Base-by-base conservation (phyloP, 1,139 yeast species). In the Trichomonascaceae sp. region DNA sequence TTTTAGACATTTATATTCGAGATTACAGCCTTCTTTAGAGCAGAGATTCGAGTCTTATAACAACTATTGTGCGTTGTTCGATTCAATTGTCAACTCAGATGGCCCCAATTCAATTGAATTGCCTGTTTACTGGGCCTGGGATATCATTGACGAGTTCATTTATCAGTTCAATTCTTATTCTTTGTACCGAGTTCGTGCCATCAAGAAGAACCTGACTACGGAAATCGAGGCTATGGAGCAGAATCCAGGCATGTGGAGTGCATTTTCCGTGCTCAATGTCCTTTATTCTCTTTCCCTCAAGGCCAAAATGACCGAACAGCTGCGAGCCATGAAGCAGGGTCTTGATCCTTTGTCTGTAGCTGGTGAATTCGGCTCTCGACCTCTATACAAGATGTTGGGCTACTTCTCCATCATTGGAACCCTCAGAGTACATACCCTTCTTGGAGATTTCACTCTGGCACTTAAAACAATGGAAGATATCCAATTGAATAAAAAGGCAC, bases 51-150 rank as follows among this genome's bases (percentile, higher is more conserved):
- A 73, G 43, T 75, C 80, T 6, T 77, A 74, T 64, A 74, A 74
- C 64, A 77, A 77, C 65, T 77, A 77, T 66, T 76, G 80, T 63
- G 73, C 72, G 58, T 65, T 76, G 60, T 77, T 77, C 69, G 75
- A 75, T 64, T 65, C 71, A 58, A 69, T 77, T 53, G 67, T 77
- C 59, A 75, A 74, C 66, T 66, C 71, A 45, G 74, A 71, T 53
- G 73, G 70, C 24, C 77, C 79, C 32, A 73, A 70, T 19, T 71
- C 72, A 49, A 68, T 75, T 53, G 80, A 76, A 61, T 63, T 77
- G 49, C 80, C 81, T 50, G 70, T 69, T 57, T 70, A 73, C 61
- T 77, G 80, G 80, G 68, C 75, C 36, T 77, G 80, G 80, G 80
- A 77, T 55, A 75, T 77, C 57, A 70, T 77, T 59, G 81, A 77